Evolutionary conservation across 805 yeast species (phyloP).

Genomic region (Vanderwaltozyma verrucispora): DNA sequence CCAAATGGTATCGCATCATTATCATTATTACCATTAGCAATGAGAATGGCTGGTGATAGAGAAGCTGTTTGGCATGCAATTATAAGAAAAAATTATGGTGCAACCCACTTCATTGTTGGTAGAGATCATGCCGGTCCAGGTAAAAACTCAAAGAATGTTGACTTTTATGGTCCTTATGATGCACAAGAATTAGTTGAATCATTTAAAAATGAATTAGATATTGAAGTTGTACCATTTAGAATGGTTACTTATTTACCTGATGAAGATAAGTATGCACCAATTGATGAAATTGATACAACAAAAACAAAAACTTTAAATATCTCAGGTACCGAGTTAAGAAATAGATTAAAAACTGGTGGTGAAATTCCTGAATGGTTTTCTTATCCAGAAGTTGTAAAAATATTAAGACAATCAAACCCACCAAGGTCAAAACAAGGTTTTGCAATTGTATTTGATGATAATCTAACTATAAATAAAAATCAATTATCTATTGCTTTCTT

Average conservation of each 20-base stretch:
- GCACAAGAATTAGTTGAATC: slow-evolving; percentile 83
- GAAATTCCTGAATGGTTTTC: slow-evolving; percentile 96
- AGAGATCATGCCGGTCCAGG: slow-evolving; percentile 99
- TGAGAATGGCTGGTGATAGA: slow-evolving; percentile 99
- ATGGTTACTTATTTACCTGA: slow-evolving; percentile 96
- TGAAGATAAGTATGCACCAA: slow-evolving; percentile 89
- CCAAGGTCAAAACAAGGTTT: slow-evolving; percentile 88
- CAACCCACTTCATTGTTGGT: slow-evolving; percentile 94
- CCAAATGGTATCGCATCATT: slow-evolving; percentile 91
- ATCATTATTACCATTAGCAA: slow-evolving; percentile 84
- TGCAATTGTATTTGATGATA: slow-evolving; percentile 56
- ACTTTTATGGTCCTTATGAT: slow-evolving; percentile 94
- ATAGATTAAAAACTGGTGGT: slow-evolving; percentile 73
- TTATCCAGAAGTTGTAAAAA: slow-evolving; percentile 89
- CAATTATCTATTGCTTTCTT: slow-evolving; percentile 75
- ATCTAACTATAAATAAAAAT: slow-evolving; percentile 47
- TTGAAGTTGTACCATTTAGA: slow-evolving; percentile 90
- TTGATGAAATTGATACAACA: slow-evolving; percentile 69
- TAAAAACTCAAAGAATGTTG: slow-evolving; percentile 74
- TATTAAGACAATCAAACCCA: slow-evolving; percentile 85
- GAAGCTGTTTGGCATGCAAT: slow-evolving; percentile 98
- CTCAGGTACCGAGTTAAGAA: slow-evolving; percentile 91
- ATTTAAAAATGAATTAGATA: slow-evolving; percentile 66
- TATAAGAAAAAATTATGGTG: slow-evolving; percentile 92
- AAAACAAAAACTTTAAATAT: slow-evolving; percentile 77